Evolutionary conservation across 805 yeast genomes (phyloP), one percentile per base, ranked within the genome.

Genomic region (Saccharomycopsis javanensis): DNA sequence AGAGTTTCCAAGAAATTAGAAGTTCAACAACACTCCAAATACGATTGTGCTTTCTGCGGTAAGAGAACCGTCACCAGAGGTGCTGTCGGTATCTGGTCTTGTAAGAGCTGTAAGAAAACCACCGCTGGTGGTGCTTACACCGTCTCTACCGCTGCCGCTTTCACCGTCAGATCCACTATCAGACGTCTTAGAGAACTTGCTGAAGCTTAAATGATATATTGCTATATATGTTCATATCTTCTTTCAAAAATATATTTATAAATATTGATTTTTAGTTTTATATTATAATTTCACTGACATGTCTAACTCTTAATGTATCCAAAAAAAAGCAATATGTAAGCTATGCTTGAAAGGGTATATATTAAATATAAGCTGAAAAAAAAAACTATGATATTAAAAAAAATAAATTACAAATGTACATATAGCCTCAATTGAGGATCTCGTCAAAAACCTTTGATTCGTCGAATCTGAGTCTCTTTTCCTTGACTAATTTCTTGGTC

Each of bases 111-210:
- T 82, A 79, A 79, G 72, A 94, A 89, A 86, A 86, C 96, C 68
- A 88, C 94, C 74, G 99, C 99, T 71, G 99, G 99, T 78, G 99
- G 99, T 84, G 99, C 99, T 79, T 94, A 94, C 91, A 83, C 97
- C 72, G 91, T 94, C 68, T 85, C 96, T 74, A 94, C 99, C 71
- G 94, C 99, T 73, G 97, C 99, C 77, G 99, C 99, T 75, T 96
- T 97, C 79, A 94, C 99, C 71, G 97, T 91, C 78, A 91, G 99
- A 86, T 94, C 99, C 66, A 92, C 99, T 79, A 94, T 94, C 83
- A 92, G 99, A 85, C 96, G 99, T 87, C 88, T 94, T 80, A 90
- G 99, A 86, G 99, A 94, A 76, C 76, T 95, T 83, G 97, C 96
- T 79, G 99, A 94, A 83, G 99, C 96, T 76, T 94, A 91, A 88